phyloP scores from a whole-genome alignment of 208 protist genomes.

The Acanthamoeba lenticulata region DNA sequence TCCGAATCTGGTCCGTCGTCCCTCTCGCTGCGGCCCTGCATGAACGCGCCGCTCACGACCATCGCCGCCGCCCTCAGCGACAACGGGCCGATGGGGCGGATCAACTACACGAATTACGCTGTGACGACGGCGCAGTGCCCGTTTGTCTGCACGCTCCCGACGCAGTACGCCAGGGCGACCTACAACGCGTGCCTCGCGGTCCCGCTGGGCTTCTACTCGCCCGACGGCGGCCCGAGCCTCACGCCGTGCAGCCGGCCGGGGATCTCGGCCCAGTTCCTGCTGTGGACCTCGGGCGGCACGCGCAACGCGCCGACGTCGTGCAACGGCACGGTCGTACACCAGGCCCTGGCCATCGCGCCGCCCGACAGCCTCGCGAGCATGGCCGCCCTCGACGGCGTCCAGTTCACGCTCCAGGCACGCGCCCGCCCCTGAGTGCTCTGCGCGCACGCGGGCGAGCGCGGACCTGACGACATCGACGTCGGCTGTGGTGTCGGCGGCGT shows the following conservation, averaged over 20 bases:
- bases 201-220: conserved; percentile 50
- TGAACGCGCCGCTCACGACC: neutral
- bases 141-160: neutral
- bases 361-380: neutral
- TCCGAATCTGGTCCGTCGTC: conserved; percentile 1
- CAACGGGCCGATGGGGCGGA: neutral
- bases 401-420: conserved; percentile 19
- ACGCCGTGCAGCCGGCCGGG: neutral
- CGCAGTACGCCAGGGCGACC: neutral
- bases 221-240: neutral
- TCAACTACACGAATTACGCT: conserved; percentile 1
- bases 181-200: neutral
- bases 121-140: neutral
- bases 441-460: neutral
- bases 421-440: neutral
- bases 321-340: conserved; percentile 41
- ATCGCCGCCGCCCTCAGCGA: neutral
- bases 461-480: neutral
- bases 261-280: conserved; percentile 29
- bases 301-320: neutral
- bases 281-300: conserved; percentile 11
- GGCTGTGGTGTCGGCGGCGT: neutral
- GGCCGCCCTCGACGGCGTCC: neutral
- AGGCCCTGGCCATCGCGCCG: conserved; percentile 14
- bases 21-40: neutral